These are phyloP conservation scores for Juglanconis sp. DNA, from an alignment of 2,329 filamentous ascomycete species.

Conservation along the genomic window DNA sequence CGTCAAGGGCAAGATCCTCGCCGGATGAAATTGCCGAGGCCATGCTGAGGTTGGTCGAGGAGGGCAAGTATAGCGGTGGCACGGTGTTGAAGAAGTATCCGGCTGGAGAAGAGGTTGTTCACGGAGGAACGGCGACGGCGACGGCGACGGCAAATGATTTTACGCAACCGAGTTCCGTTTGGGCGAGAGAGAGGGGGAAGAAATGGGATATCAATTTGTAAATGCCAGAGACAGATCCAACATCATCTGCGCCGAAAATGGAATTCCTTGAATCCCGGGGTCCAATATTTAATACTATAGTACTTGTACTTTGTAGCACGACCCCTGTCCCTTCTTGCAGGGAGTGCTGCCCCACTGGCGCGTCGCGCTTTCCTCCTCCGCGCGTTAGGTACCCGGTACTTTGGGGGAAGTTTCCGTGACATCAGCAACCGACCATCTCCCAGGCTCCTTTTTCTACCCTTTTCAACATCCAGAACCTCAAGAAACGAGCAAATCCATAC, in stretches of 20 bases:
- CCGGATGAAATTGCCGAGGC: background rate
- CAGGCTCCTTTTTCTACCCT: background rate
- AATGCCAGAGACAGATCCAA: background rate
- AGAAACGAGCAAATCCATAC: background rate
- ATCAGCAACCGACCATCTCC: conserved; percentile 18
- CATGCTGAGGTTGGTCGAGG: conserved; percentile 2
- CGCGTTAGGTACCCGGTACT: conserved; percentile 11
- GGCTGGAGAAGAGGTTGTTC: background rate
- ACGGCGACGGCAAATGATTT: no score
- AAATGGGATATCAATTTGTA: background rate
- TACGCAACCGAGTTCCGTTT: background rate
- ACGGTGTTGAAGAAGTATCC: background rate
- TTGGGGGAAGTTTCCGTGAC: conserved; percentile 20
- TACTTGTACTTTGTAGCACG: background rate
- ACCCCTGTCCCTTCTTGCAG: background rate
- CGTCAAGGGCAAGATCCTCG: conserved; percentile 8
- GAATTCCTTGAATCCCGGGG: no score
- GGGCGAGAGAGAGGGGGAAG: conserved; percentile 4
- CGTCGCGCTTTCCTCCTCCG: conserved; percentile 8
- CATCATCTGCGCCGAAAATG: background rate
- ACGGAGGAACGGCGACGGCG: background rate
- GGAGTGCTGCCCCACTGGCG: conserved; percentile 1
- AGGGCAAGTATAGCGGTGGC: background rate
- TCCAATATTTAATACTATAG: no score
- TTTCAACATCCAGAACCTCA: background rate